These are phyloP conservation scores for Blastocystis sp. DNA, from an alignment of 352 stramenopile genomes.

Conservation along the genomic window DNA sequence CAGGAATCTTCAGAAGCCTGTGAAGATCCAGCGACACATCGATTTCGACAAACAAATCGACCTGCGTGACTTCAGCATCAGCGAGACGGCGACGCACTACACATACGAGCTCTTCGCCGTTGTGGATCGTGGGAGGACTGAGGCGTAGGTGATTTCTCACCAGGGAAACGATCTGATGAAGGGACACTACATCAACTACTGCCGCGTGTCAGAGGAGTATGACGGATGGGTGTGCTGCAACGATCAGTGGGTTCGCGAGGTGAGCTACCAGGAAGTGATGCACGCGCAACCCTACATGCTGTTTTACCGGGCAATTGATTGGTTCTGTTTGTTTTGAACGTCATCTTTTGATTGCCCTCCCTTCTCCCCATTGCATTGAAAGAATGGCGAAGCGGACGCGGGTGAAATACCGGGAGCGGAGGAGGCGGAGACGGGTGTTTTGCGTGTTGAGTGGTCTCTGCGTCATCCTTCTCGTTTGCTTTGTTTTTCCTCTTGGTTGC, in stretches of 20 bases:
- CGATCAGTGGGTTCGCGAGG: constrained; percentile 50
- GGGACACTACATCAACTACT: constrained; percentile 43
- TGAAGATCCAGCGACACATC: constrained; percentile 37
- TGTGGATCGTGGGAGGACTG: background rate
- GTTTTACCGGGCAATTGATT: constrained; percentile 30
- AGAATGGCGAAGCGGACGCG: background rate
- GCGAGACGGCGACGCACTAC: background rate
- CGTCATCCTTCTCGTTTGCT: background rate
- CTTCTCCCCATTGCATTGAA: background rate
- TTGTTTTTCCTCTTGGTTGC: no score
- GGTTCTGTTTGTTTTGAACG: constrained; percentile 12
- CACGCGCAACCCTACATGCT: constrained; percentile 55
- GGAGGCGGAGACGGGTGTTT: background rate
- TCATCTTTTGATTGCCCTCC: no score
- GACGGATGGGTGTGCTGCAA: constrained; percentile 49
- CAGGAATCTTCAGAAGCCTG: background rate
- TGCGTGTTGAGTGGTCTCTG: background rate
- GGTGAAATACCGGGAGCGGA: background rate
- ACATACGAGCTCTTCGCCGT: constrained; percentile 59
- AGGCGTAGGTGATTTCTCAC: constrained; percentile 58
- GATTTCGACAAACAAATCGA: background rate
- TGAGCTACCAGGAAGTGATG: constrained; percentile 66
- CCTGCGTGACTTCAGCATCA: background rate
- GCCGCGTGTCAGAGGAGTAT: background rate
- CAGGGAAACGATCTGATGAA: constrained; percentile 11